These are phyloP conservation scores for Protostelium mycophagum DNA, from an alignment of 78 protist genomes.

Conservation along the genomic window DNA sequence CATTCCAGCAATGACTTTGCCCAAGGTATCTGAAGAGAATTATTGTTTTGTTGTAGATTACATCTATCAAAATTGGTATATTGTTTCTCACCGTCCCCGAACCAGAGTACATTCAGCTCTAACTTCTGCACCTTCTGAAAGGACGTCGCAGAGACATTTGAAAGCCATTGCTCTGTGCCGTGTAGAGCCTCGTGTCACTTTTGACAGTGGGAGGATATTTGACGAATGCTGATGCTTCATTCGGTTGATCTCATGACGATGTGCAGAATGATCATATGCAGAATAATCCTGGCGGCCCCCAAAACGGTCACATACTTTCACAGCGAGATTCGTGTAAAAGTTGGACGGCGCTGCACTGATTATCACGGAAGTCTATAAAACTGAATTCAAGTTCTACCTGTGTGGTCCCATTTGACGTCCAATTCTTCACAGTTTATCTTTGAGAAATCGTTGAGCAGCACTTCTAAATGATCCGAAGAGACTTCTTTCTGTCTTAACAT, in stretches of 20 bases:
- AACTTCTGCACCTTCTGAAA: background rate
- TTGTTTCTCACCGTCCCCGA: background rate
- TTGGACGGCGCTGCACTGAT: background rate
- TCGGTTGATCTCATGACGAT: background rate
- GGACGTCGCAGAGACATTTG: background rate
- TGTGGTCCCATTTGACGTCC: background rate
- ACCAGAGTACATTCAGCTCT: background rate
- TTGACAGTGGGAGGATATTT: background rate
- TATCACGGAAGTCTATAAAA: no score
- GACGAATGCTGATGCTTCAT: background rate
- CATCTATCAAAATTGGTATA: no score
- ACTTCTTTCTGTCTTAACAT: background rate
- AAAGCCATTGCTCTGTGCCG: background rate
- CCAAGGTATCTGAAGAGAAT: background rate
- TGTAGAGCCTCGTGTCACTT: background rate
- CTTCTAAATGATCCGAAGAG: background rate
- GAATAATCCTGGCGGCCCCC: background rate
- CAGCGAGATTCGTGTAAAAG: background rate
- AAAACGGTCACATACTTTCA: background rate
- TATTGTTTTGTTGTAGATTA: no score
- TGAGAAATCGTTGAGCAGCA: background rate
- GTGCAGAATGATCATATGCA: background rate
- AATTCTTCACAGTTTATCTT: background rate
- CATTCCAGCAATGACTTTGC: background rate
- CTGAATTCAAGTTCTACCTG: no score